A percentile compares a stretch with the other conserved stretches of the same genome.
Conservation (phyloP, 1,284 basidiomycete species). For the Ceratobasidium sp. region DNA sequence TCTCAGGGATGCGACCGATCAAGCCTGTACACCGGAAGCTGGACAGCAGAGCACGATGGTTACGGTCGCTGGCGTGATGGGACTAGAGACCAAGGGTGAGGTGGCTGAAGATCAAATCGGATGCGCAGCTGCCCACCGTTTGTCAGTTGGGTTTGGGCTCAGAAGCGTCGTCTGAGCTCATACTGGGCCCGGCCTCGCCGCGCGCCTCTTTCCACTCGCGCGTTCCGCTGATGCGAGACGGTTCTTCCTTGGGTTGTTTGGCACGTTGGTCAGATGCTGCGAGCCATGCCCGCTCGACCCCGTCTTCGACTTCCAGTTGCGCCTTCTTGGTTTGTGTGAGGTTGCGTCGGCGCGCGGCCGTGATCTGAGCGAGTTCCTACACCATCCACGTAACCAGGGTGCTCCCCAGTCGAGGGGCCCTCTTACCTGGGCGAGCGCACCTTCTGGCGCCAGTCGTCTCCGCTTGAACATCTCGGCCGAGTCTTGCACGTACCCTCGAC, state of each 20-base stretch:
- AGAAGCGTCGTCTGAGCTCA: constrained; percentile 9
- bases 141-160: not conserved
- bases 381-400: not conserved
- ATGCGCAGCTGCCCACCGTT: not conserved
- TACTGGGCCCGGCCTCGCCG: constrained; percentile 54
- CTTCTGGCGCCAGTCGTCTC: constrained; percentile 52
- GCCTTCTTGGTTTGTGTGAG: constrained; percentile 46
- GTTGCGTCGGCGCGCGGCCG: constrained; percentile 47
- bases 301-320: constrained; percentile 53
- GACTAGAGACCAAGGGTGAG: not conserved
- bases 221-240: constrained; percentile 56
- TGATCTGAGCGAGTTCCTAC: constrained; percentile 49
- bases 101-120: constrained; percentile 5
- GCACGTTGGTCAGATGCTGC: constrained; percentile 50
- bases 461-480: constrained; percentile 43
- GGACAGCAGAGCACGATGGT: not conserved
- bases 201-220: constrained; percentile 58
- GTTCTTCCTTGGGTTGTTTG: constrained; percentile 50
- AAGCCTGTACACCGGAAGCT: not conserved
- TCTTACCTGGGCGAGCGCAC: constrained; percentile 53
- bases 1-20: constrained; percentile 22
- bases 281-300: constrained; percentile 53
- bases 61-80: constrained; percentile 14
- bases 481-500: constrained; percentile 54
- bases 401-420: not conserved